Conservation (phyloP, 805 yeast genomes). For the Sugiyamaella valdiviana region DNA sequence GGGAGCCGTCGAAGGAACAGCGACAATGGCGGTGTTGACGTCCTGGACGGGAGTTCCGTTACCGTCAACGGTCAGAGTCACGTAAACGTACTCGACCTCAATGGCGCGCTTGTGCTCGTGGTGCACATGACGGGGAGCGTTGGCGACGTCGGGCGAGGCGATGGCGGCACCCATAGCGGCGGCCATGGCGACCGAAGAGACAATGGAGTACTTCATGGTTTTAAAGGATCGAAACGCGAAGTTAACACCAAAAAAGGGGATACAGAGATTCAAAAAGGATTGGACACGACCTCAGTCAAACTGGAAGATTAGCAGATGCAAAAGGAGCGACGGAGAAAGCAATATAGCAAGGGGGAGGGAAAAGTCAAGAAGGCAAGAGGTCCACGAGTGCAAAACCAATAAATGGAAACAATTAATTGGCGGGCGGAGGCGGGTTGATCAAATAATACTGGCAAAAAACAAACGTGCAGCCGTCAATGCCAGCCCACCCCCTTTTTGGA, state of each 20-base stretch:
- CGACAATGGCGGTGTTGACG: conserved; percentile 24
- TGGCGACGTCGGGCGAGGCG: conserved; percentile 27
- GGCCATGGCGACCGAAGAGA: conserved; percentile 8
- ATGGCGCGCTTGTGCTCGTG: conserved; percentile 50
- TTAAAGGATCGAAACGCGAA: background rate
- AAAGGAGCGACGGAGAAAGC: background rate
- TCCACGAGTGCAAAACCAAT: background rate
- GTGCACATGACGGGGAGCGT: conserved; percentile 31
- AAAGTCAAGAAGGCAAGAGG: background rate
- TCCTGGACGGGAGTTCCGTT: conserved; percentile 33
- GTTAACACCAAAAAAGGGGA: too few relatives aligned
- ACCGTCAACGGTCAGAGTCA: conserved; percentile 39
- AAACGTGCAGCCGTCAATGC: background rate
- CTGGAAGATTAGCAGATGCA: background rate
- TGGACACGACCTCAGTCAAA: background rate
- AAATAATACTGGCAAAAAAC: background rate
- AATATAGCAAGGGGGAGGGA: background rate
- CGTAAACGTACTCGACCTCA: conserved; percentile 42
- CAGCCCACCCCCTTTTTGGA: background rate
- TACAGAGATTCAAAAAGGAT: too few relatives aligned
- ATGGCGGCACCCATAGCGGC: conserved; percentile 7
- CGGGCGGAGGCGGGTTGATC: background rate
- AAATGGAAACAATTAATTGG: background rate
- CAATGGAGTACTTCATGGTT: conserved; percentile 16
- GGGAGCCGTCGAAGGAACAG: conserved; percentile 17